Conservation (phyloP, 495 filamentous ascomycete genomes). For the Tetracladium marchalianum region DNA sequence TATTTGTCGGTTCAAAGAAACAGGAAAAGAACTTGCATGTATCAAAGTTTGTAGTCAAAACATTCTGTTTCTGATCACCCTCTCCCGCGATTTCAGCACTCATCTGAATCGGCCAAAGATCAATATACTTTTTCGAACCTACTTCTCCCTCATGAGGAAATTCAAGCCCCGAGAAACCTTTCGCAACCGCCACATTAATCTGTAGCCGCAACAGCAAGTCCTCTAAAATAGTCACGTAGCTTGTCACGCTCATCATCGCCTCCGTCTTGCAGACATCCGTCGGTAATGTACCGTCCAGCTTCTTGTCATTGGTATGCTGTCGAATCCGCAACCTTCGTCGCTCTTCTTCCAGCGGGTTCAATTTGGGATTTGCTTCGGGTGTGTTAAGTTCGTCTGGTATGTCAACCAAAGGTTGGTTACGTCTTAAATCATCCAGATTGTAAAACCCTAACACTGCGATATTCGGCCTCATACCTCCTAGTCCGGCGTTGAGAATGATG, state of each 20-base stretch:
- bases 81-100: slow-evolving; percentile 65
- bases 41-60: slow-evolving; percentile 84
- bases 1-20: not conserved
- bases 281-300: slow-evolving; percentile 35
- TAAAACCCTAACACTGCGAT: slow-evolving; percentile 70
- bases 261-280: slow-evolving; percentile 51
- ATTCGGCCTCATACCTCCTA: slow-evolving; percentile 88
- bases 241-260: slow-evolving; percentile 51
- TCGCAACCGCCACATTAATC: slow-evolving; percentile 78
- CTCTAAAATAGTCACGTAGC: slow-evolving; percentile 76
- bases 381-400: slow-evolving; percentile 24
- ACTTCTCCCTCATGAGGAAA: slow-evolving; percentile 45
- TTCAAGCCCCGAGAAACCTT: slow-evolving; percentile 70
- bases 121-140: slow-evolving; percentile 62
- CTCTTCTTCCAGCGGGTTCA: slow-evolving; percentile 6
- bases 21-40: slow-evolving; percentile 43
- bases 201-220: slow-evolving; percentile 69
- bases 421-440: slow-evolving; percentile 57
- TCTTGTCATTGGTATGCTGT: slow-evolving; percentile 27
- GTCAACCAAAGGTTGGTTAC: slow-evolving; percentile 20
- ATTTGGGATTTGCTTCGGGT: slow-evolving; percentile 13
- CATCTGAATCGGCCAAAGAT: slow-evolving; percentile 81
- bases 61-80: slow-evolving; percentile 47
- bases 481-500: slow-evolving; percentile 66
- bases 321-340: slow-evolving; percentile 19